Evolutionary conservation across 768 basidiomycete genomes (phyloP).

Genomic region (Mrakia blollopis): DNA sequence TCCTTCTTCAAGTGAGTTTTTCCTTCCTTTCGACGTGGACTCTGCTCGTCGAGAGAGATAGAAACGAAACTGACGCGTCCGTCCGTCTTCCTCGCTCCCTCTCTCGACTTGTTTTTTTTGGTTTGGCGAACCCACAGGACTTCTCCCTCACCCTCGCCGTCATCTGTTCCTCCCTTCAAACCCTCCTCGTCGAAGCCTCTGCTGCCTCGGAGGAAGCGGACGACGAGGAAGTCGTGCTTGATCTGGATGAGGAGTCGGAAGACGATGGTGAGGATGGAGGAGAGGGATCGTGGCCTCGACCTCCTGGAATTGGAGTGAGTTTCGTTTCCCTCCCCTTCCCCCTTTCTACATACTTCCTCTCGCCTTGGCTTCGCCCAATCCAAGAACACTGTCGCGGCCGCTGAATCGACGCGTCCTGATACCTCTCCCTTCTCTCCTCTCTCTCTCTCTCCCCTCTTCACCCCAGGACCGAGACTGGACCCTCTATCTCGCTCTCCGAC

Average conservation of each 20-base stretch:
- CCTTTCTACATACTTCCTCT: no score
- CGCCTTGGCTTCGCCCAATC: background rate
- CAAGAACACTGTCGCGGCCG: no score
- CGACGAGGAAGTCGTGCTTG: background rate
- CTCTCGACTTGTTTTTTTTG: background rate
- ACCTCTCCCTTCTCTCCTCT: background rate
- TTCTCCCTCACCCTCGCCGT: slow-evolving; percentile 3
- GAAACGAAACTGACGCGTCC: background rate
- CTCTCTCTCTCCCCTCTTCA: background rate
- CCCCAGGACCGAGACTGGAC: background rate
- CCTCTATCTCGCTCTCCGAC: background rate
- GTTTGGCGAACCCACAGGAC: background rate
- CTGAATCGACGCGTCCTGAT: background rate
- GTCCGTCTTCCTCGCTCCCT: no score
- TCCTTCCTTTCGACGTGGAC: background rate
- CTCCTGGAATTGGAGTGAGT: background rate
- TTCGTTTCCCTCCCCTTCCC: no score
- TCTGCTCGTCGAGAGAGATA: background rate
- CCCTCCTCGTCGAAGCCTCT: background rate
- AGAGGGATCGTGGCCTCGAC: background rate
- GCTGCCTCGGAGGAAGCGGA: background rate
- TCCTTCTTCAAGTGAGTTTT: background rate
- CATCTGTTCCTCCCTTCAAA: background rate
- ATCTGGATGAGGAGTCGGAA: background rate
- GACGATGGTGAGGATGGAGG: background rate